Conservation (phyloP, 2,329 filamentous ascomycete genomes). For the Hypoxylon sp. region DNA sequence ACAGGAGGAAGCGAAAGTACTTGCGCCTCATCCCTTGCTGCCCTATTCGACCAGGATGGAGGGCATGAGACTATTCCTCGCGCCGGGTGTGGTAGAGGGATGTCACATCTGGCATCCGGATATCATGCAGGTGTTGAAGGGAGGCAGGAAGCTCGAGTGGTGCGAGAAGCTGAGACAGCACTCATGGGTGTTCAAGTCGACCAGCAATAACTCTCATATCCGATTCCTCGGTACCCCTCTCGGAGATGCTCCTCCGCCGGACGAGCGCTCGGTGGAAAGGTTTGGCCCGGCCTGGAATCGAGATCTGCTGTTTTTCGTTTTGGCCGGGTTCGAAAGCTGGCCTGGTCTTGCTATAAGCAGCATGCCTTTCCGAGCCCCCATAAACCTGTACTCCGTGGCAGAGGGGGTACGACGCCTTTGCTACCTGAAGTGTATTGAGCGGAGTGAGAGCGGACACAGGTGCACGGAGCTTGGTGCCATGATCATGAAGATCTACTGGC, state of each 20-base stretch:
- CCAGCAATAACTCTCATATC: neutral
- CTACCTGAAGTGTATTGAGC: neutral
- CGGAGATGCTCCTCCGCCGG: neutral
- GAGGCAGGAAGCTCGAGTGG: neutral
- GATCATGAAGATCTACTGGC: neutral
- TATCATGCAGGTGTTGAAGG: neutral
- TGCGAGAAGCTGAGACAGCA: neutral
- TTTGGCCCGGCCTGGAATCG: slow-evolving; percentile 1
- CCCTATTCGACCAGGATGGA: neutral
- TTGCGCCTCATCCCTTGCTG: neutral
- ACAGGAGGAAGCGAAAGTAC: neutral
- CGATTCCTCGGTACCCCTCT: neutral
- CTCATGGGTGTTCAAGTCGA: neutral
- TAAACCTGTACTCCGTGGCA: neutral
- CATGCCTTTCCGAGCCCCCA: neutral
- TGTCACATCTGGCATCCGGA: neutral
- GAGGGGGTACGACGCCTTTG: neutral
- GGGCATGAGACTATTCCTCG: neutral
- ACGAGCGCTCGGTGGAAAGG: neutral
- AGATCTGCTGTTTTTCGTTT: neutral
- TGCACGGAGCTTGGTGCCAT: neutral
- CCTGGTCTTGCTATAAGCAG: neutral
- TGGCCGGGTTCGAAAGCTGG: neutral
- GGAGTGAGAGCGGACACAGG: neutral
- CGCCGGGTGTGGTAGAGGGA: neutral